phyloP scores from a whole-genome alignment of 106 monocot genomes.

The Apostasia ramifera region DNA sequence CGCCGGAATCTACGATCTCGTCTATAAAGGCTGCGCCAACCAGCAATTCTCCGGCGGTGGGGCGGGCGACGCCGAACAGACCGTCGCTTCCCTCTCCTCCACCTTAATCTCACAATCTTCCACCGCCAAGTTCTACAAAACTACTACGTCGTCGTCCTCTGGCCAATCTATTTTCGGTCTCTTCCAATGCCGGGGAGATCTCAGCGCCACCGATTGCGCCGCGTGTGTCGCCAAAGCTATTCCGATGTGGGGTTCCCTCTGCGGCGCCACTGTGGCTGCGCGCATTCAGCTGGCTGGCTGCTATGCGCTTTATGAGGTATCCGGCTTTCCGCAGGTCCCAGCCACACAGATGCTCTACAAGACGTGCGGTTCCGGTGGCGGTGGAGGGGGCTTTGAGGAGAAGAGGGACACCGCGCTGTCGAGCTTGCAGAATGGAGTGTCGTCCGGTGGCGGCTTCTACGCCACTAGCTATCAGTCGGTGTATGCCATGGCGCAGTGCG shows the following conservation, averaged over 20 bases:
- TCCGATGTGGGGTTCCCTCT: conserved; percentile 52
- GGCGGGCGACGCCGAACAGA: conserved; percentile 17
- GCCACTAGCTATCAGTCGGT: conserved; percentile 66
- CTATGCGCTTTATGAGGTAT: conserved; percentile 76
- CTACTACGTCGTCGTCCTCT: conserved; percentile 36
- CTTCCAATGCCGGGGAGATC: conserved; percentile 95
- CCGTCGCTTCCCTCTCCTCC: conserved; percentile 52
- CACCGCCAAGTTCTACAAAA: conserved; percentile 77
- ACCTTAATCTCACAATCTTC: conserved; percentile 48
- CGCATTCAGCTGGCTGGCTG: conserved; percentile 86
- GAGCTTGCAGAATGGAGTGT: conserved; percentile 56
- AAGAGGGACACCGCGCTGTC: conserved; percentile 81
- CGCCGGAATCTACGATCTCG: conserved; percentile 41
- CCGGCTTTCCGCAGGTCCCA: conserved; percentile 72
- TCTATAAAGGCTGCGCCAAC: conserved; percentile 93
- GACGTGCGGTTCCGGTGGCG: conserved; percentile 47
- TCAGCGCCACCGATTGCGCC: conserved; percentile 58
- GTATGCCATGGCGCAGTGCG: conserved; percentile 95
- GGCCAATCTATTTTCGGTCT: conserved; percentile 60
- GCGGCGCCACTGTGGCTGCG: conserved; percentile 62
- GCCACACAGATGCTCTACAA: conserved; percentile 83
- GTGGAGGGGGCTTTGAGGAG: conserved; percentile 53
- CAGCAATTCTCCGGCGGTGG: conserved; percentile 29
- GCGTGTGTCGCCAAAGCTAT: conserved; percentile 57
- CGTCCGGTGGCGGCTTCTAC: conserved; percentile 51